Conservation (phyloP, 176 grass and related monocot species). For the Thalia dealbata region DNA sequence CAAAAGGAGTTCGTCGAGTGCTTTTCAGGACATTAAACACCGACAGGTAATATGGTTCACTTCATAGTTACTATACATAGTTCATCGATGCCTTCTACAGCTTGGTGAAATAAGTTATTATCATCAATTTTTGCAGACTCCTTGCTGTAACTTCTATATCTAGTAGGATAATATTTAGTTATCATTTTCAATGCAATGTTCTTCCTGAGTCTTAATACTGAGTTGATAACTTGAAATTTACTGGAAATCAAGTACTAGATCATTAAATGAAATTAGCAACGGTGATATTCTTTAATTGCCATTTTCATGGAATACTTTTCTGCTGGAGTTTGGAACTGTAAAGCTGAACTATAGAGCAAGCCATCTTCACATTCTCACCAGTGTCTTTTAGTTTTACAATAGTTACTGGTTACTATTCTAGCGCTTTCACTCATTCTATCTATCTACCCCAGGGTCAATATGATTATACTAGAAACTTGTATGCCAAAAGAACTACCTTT, state of each 20-base stretch:
- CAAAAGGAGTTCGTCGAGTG: constrained; percentile 60
- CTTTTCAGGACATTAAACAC: constrained; percentile 83
- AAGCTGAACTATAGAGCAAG: background rate
- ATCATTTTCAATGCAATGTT: no score
- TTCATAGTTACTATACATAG: background rate
- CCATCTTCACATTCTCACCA: background rate
- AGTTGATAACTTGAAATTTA: background rate
- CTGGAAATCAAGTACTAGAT: background rate
- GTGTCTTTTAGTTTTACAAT: background rate
- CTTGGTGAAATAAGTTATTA: background rate
- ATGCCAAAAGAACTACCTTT: background rate
- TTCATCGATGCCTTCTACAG: background rate
- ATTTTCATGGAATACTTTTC: background rate
- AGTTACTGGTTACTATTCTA: background rate
- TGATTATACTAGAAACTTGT: background rate
- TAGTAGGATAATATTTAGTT: background rate
- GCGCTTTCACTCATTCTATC: background rate
- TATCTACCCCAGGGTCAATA: background rate
- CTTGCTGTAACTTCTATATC: background rate
- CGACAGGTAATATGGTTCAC: constrained; percentile 33
- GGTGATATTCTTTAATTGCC: background rate
- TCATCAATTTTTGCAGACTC: background rate
- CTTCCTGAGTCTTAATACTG: no score
- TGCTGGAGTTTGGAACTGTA: background rate
- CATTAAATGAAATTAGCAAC: background rate